Conservation (phyloP, 441 rosid species). For the Euphorbia celastroides region DNA sequence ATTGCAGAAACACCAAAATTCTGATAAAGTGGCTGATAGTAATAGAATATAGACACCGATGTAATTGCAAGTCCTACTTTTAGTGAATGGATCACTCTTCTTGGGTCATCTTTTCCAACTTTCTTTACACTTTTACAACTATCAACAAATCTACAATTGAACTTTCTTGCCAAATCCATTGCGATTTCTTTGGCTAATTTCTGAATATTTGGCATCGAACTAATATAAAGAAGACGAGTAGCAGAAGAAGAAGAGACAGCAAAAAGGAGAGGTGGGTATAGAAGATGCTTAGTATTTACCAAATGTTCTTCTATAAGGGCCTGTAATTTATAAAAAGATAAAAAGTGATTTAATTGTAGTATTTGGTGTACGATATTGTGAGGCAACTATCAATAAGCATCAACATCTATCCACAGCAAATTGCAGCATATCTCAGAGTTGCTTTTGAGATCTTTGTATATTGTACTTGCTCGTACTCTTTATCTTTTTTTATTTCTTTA, state of each 20-base stretch:
- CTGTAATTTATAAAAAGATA: constrained; percentile 1
- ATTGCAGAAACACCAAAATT: constrained; percentile 51
- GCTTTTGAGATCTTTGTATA: not conserved
- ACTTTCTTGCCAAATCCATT: not conserved
- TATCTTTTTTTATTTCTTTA: not conserved
- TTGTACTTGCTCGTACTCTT: not conserved
- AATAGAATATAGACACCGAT: constrained; percentile 50
- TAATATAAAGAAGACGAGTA: not conserved
- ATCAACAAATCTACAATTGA: not conserved
- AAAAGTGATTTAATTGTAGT: not conserved
- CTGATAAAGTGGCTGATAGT: constrained; percentile 42
- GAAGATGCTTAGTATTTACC: not conserved
- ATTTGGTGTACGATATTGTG: not conserved
- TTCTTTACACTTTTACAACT: not conserved
- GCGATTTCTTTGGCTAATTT: not conserved
- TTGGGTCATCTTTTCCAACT: constrained; percentile 33
- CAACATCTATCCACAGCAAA: not conserved
- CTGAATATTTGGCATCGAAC: not conserved
- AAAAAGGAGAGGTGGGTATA: not conserved
- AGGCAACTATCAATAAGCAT: not conserved
- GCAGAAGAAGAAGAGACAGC: not conserved
- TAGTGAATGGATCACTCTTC: constrained; percentile 58
- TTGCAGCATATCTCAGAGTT: not conserved
- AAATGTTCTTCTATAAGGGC: no score
- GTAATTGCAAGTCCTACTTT: constrained; percentile 61